Conservation (phyloP, 805 yeast genomes). For the Allodekkera sacchari region DNA sequence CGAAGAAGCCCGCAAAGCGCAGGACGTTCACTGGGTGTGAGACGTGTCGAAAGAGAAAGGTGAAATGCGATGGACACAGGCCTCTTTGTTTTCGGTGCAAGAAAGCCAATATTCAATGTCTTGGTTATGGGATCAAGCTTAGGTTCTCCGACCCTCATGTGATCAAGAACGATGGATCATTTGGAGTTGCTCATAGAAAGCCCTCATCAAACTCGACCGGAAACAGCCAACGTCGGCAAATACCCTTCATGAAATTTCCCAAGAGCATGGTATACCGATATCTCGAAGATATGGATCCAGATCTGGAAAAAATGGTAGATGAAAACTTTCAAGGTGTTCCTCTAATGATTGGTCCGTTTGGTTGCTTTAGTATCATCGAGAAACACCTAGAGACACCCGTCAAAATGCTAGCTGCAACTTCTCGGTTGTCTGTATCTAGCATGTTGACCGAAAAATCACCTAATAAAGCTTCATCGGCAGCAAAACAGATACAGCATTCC, state of each 20-base stretch:
- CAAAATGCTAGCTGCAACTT: too few relatives aligned
- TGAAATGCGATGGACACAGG: conserved; percentile 41
- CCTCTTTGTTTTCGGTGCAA: conserved; percentile 41
- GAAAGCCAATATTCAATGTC: conserved; percentile 36
- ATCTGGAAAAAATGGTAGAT: conserved; percentile 22
- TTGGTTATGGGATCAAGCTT: conserved; percentile 41
- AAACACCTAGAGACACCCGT: background rate
- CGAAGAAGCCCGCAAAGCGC: conserved; percentile 7
- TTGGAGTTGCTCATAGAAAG: background rate
- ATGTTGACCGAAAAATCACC: too few relatives aligned
- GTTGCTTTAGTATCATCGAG: conserved; percentile 9
- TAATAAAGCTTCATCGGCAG: too few relatives aligned
- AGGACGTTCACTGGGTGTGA: conserved; percentile 44
- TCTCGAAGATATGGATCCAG: conserved; percentile 30
- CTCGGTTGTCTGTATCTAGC: too few relatives aligned
- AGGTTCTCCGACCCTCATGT: conserved; percentile 38
- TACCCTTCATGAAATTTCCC: conserved; percentile 37
- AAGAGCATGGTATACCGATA: conserved; percentile 26
- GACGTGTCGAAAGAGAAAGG: conserved; percentile 45
- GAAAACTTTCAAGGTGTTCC: conserved; percentile 18
- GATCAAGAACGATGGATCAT: conserved; percentile 17
- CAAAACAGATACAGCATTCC: too few relatives aligned
- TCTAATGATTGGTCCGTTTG: conserved; percentile 24
- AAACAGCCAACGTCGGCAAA: conserved; percentile 21
- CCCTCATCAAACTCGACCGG: background rate